These are phyloP conservation scores for Hymenoscyphus repandus DNA, from an alignment of 2,329 filamentous ascomycete species.

Conservation along the genomic window DNA sequence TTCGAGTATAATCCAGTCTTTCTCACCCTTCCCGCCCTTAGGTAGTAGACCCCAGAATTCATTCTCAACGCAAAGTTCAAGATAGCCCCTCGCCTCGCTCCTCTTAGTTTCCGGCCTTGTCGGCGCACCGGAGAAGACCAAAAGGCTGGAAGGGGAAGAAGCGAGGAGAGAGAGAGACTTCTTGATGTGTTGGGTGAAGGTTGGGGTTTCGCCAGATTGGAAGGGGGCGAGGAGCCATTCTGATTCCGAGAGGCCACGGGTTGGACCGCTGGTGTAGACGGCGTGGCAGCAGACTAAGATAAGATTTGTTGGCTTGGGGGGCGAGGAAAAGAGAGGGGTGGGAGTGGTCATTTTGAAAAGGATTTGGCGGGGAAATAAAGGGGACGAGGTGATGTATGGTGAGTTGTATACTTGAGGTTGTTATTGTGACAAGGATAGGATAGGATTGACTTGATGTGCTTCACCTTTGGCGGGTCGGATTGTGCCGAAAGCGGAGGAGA, in stretches of 20 bases:
- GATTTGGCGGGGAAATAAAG: too few relatives aligned
- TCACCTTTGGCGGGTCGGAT: too few relatives aligned
- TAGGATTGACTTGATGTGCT: too few relatives aligned
- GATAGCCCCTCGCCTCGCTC: slow-evolving; percentile 61
- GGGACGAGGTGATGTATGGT: too few relatives aligned
- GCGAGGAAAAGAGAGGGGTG: neutral
- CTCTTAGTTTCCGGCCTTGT: slow-evolving; percentile 52
- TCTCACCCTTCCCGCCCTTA: slow-evolving; percentile 12
- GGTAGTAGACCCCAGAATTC: slow-evolving; percentile 36
- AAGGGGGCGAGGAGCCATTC: slow-evolving; percentile 75
- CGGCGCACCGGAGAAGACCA: slow-evolving; percentile 24
- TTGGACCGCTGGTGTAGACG: slow-evolving; percentile 61
- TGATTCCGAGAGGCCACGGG: slow-evolving; percentile 36
- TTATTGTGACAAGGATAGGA: too few relatives aligned
- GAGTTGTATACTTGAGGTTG: too few relatives aligned
- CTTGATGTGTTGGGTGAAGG: slow-evolving; percentile 71
- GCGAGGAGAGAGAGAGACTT: slow-evolving; percentile 53
- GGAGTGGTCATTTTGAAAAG: neutral
- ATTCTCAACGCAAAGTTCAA: slow-evolving; percentile 41
- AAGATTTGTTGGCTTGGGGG: slow-evolving; percentile 41
- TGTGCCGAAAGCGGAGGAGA: too few relatives aligned
- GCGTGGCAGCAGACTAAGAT: slow-evolving; percentile 82
- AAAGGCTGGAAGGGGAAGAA: slow-evolving; percentile 31
- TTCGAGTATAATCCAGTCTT: slow-evolving; percentile 49
- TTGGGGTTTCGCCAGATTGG: slow-evolving; percentile 71